Evolutionary conservation across 1,284 basidiomycete species (phyloP).

Genomic region (Leccinum solheimii): DNA sequence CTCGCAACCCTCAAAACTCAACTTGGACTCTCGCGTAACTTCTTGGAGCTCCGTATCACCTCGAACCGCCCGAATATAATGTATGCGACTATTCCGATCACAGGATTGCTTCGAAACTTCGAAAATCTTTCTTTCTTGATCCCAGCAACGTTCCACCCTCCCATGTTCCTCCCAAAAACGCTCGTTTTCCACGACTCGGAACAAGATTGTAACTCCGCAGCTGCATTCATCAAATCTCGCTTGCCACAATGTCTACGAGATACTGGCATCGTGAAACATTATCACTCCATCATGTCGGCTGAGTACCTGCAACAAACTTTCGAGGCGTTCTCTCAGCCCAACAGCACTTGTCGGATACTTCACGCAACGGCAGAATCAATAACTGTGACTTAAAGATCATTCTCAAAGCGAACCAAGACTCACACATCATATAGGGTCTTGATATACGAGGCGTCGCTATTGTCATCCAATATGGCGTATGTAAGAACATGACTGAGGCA

Average conservation of each 20-base stretch:
- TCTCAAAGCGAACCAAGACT: background rate
- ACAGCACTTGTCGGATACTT: background rate
- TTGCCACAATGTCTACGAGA: background rate
- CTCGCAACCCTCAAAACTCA: background rate
- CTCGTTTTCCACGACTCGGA: background rate
- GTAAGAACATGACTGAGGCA: background rate
- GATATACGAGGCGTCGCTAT: background rate
- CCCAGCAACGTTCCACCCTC: background rate
- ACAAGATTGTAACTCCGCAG: background rate
- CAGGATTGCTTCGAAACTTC: background rate
- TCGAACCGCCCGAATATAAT: background rate
- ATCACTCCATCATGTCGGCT: background rate
- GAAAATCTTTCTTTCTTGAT: background rate
- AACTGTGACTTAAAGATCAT: background rate
- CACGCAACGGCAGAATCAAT: background rate
- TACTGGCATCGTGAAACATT: background rate
- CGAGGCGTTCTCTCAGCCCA: background rate
- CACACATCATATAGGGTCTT: background rate
- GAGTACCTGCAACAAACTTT: background rate
- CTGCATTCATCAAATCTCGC: background rate
- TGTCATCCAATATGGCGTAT: background rate
- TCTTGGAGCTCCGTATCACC: background rate
- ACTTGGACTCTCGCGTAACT: background rate
- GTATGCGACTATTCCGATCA: background rate
- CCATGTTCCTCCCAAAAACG: background rate